These are phyloP conservation scores for Xylaria cubensis DNA, from an alignment of 495 filamentous ascomycete genomes.

Conservation along the genomic window DNA sequence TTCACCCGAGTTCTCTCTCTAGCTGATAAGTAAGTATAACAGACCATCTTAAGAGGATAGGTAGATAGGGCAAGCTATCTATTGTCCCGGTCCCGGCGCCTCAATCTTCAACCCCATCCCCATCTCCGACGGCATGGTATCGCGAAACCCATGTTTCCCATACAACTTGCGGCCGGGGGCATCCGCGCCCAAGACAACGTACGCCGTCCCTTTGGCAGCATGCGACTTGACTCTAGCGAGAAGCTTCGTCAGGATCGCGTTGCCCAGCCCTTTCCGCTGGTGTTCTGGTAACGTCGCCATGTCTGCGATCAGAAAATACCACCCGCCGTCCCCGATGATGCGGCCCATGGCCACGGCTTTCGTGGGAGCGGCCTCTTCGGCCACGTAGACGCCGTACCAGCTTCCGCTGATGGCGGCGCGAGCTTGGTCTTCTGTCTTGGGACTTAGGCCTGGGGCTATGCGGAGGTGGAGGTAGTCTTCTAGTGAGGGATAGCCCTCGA, in stretches of 20 bases:
- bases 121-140: slow-evolving; percentile 25
- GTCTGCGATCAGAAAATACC: slow-evolving; percentile 62
- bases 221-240: slow-evolving; percentile 47
- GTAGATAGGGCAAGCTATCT: background rate
- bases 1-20: no score
- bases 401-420: slow-evolving; percentile 42
- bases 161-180: slow-evolving; percentile 53
- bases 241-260: slow-evolving; percentile 53
- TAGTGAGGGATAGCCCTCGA: slow-evolving; percentile 45
- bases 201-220: slow-evolving; percentile 48
- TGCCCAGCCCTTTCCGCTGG: slow-evolving; percentile 57
- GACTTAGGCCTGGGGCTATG: slow-evolving; percentile 39
- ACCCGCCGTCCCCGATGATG: slow-evolving; percentile 60
- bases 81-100: background rate
- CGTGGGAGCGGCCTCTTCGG: slow-evolving; percentile 33
- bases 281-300: slow-evolving; percentile 58
- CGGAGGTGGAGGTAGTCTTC: slow-evolving; percentile 51
- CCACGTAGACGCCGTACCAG: slow-evolving; percentile 54
- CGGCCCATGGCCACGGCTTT: slow-evolving; percentile 57
- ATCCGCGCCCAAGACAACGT: slow-evolving; percentile 57
- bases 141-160: slow-evolving; percentile 55
- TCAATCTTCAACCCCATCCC: background rate
- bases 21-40: no score
- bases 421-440: slow-evolving; percentile 48
- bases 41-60: no score